Base-by-base conservation (phyloP, 169 alveolate species). In the Plasmodium inui region DNA sequence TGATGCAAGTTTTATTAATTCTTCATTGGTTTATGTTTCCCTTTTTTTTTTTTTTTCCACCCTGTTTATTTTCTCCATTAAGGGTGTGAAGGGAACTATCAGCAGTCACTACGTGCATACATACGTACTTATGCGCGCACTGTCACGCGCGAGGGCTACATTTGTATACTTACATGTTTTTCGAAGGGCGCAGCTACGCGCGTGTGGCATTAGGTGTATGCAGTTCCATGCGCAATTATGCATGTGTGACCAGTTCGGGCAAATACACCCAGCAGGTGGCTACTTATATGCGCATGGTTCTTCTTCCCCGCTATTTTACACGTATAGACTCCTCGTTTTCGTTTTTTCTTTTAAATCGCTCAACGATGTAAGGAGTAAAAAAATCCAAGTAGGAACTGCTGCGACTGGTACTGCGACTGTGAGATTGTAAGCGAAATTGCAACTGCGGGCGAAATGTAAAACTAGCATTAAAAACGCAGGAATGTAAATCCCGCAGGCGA, bases 281-380 rank as follows among this genome's bases (percentile, higher is more conserved):
- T 44, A 84, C 78, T 84, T 84, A 26, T 84, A 26, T 67, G 37
- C 46, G 19, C 44, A 84, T 83, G n/a, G n/a, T 39, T 22, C 44
- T 70, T 83, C 50, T 70, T 70, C 26, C 0, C 22, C 57, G 67
- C 28, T 17, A 39, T 39, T 41, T 83, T 82, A 61, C 55, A 41
- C 32, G n/a, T 84, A 44, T 84, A 84, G 57, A 84, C 73, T 37
- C 46, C 30, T 34, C 30, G 39, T 83, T 83, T 83, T 55, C 80
- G 22, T 34, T 83, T 67, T 82, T 53, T 32, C 71, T 70, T 71
- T 71, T 70, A 74, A 39, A 82, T 30, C 37, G 71, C 39, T 61
- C 80, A 55, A 53, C 37, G 22, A 30, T 34, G 79, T 17, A 28
- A 55, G 71, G 26, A 55, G 71, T 57, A n/a, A 17, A 34, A 83